A percentile compares a stretch with the other conserved stretches of the same genome.
Evolutionary conservation across 139 green algal species (phyloP).

Genomic region (Limnomonas spitsbergensis): DNA sequence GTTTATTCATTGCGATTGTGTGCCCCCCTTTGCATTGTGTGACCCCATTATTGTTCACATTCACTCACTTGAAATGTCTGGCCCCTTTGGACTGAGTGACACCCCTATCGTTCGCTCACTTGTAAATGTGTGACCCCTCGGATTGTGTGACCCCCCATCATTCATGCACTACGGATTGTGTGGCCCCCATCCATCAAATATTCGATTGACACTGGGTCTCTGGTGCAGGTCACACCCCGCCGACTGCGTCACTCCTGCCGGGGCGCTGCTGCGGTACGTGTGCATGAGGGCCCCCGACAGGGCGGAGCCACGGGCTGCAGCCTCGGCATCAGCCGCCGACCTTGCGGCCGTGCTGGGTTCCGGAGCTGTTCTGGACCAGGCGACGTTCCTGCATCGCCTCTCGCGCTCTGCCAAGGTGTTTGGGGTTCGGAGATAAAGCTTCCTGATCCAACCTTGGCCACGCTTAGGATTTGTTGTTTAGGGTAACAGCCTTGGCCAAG

Average conservation of each 20-base stretch:
- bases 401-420: not conserved
- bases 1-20: too few species aligned
- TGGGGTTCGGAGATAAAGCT: too few species aligned
- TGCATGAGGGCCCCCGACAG: not conserved
- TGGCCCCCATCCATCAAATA: not conserved
- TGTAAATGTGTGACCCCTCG: too few species aligned
- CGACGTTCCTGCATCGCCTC: not conserved
- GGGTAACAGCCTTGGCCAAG: too few species aligned
- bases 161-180: not conserved
- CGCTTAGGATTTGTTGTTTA: too few species aligned
- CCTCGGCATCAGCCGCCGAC: not conserved
- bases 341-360: not conserved
- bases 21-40: too few species aligned
- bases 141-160: not conserved
- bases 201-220: not conserved
- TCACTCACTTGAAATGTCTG: too few species aligned
- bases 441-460: too few species aligned
- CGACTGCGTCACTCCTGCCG: not conserved
- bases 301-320: not conserved
- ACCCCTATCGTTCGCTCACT: too few species aligned
- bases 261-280: not conserved
- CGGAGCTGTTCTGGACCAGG: not conserved
- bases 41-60: too few species aligned
- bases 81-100: too few species aligned
- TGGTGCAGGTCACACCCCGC: not conserved